These are phyloP conservation scores for Sicyos edulis DNA, from an alignment of 306 rosid species.

Conservation along the genomic window DNA sequence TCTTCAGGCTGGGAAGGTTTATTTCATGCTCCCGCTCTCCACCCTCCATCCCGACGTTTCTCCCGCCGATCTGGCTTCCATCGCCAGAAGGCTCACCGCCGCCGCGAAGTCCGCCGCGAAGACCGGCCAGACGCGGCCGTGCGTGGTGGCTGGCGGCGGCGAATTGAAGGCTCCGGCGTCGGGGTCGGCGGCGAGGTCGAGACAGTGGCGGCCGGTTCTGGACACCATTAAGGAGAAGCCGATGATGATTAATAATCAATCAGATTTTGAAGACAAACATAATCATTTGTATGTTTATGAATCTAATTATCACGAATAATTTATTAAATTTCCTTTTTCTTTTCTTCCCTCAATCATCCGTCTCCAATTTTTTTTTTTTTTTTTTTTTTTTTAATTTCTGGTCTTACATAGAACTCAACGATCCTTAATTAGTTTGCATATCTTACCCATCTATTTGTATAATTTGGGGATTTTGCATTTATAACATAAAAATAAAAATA, in stretches of 20 bases:
- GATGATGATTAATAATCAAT: not conserved
- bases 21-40: conserved; percentile 63
- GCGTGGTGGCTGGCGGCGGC: not conserved
- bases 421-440: too few species aligned
- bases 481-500: too few species aligned
- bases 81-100: conserved; percentile 43
- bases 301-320: not conserved
- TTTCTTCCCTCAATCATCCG: not conserved
- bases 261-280: conserved; percentile 12
- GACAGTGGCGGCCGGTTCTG: conserved; percentile 16
- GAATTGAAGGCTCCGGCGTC: not conserved
- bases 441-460: too few species aligned
- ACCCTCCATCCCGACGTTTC: conserved; percentile 54
- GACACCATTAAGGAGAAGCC: conserved; percentile 16
- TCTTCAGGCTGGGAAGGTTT: conserved; percentile 57
- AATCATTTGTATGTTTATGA: not conserved
- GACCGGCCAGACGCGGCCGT: not conserved
- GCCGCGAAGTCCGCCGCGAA: conserved; percentile 19
- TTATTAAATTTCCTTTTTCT: not conserved
- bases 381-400: too few species aligned
- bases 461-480: too few species aligned
- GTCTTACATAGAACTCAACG: too few species aligned
- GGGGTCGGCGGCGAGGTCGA: not conserved
- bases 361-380: too few species aligned
- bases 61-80: conserved; percentile 50